Base-by-base conservation (phyloP, 352 stramenopile species). In the Discostella stelligera region DNA sequence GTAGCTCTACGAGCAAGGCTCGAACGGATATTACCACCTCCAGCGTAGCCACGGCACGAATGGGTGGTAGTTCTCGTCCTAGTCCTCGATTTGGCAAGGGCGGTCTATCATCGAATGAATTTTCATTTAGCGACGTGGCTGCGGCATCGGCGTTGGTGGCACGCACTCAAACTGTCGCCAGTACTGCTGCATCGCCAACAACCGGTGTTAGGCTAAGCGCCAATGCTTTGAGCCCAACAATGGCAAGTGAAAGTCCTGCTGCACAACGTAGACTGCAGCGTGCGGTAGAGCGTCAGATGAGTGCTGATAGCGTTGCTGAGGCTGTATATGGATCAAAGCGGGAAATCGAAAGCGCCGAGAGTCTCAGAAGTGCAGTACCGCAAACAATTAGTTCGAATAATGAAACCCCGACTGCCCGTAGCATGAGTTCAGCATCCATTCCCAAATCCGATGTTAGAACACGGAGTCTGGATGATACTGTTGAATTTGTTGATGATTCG, bases 11-110 rank as follows among this genome's bases (percentile, higher is more conserved):
- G 20, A 53, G 58, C 32, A 69, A 44, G 52, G 66, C 68, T n/a
- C 56, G 32, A n/a, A 83, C 75, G 16, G 66, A 78, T 62, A 41
- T 83, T 16, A 83, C 75, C 10, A 83, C 75, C 3, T 74, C 65
- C 16, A 72, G 68, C n/a, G 44, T 68, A 11, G 69, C 52, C 5
- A 83, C 75, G n/a, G 50, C 41, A 21, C 46, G 59, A 58, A 83
- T 83, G 69, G 69, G 75, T 65, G 53, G 58, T 2, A 50, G 27
- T 32, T 16, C 44, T 61, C 14, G 37, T 58, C 0, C 10, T n/a
- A 48, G 20, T 11, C n/a, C 11, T 41, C 10, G 3, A 66, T 37
- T 66, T 39, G 39, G 21, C 16, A 20, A 25, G 21, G n/a, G 32
- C 6, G 9, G 44, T 56, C 7, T 8, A 44, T 44, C 37, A 8